Base-by-base conservation (phyloP, 2,329 filamentous ascomycete species). In the Lecanicillium sp. region DNA sequence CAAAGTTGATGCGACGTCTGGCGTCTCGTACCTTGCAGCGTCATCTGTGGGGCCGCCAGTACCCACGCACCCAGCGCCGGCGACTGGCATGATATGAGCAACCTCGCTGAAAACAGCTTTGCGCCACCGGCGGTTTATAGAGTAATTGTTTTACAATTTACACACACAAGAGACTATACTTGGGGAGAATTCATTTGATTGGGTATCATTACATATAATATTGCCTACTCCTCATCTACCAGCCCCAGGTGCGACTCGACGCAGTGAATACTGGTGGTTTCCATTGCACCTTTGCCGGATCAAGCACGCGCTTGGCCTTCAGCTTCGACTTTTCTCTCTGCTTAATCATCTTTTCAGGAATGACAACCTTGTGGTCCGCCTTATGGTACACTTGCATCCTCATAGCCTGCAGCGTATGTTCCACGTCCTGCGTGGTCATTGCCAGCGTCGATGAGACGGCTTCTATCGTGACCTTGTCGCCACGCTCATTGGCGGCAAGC, bases 351-450 rank as follows among this genome's bases (percentile, higher is more conserved):
- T 85, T 80, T 46, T 92, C 84, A 0, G 90, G 89, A 22, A 98
- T 71, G 17, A 96, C 87, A 50, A 98, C 85, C 58, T 96, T 90
- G 69, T 96, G 92, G 55, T 95, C 89, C 48, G 89, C 89, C 69
- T 94, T 94, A 52, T 89, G 87, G 57, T 96, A 96, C 33, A 92
- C 77, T 56, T 96, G 77, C 85, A 98, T 94, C 57, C 90, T 92
- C 44, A 95, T 69, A 41, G 89, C 89, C 57, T 95, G 88, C 37
- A 98, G 64, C 0, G 92, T 96, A 58, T 95, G 88, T 59, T 96
- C 80, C 12, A 98, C 90, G 57, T 98, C 92, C 52, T 88, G 87
- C 5, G 88, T 89, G n/a, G 90, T 96, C 90, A 98, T 96, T 3
- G 89, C 84, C 8, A 92, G 78, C 25, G 78, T 62, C 5, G 75